Evolutionary conservation across 1,284 basidiomycete species (phyloP).

Genomic region (Marasmius sp.): DNA sequence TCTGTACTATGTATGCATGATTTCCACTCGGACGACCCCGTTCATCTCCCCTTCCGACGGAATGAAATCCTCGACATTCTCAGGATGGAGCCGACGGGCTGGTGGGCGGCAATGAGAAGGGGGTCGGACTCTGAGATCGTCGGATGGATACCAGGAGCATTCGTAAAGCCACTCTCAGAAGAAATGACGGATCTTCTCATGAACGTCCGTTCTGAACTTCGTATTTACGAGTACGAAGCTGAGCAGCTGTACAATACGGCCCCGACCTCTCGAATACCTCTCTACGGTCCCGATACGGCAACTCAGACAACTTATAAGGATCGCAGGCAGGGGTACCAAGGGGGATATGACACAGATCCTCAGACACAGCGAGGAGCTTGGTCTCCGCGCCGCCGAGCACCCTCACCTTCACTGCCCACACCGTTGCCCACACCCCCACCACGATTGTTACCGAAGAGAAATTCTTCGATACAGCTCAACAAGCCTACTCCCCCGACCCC

Average conservation of each 20-base stretch:
- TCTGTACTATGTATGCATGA: constrained; percentile 67
- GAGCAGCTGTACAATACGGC: constrained; percentile 43
- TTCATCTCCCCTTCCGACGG: constrained; percentile 60
- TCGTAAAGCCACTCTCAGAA: constrained; percentile 44
- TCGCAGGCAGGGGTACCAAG: not conserved
- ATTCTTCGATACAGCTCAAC: constrained; percentile 18
- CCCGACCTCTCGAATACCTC: constrained; percentile 30
- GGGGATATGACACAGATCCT: not conserved
- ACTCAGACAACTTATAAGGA: not conserved
- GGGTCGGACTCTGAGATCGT: constrained; percentile 41
- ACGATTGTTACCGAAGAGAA: constrained; percentile 12
- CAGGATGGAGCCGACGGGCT: constrained; percentile 68
- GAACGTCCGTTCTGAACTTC: constrained; percentile 38
- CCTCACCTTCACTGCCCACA: constrained; percentile 41
- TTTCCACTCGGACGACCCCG: constrained; percentile 58
- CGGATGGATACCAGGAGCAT: constrained; percentile 73
- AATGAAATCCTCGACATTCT: constrained; percentile 68
- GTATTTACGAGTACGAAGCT: constrained; percentile 45
- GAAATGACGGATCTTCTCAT: constrained; percentile 46
- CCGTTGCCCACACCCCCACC: constrained; percentile 39
- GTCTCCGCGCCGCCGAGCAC: constrained; percentile 16
- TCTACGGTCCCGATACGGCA: constrained; percentile 4
- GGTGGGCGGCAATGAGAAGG: constrained; percentile 75
- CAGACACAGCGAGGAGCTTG: not conserved
- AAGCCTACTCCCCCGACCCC: constrained; percentile 32